phyloP scores from a whole-genome alignment of 2,329 filamentous ascomycete genomes.

The Elsinoe perseae region DNA sequence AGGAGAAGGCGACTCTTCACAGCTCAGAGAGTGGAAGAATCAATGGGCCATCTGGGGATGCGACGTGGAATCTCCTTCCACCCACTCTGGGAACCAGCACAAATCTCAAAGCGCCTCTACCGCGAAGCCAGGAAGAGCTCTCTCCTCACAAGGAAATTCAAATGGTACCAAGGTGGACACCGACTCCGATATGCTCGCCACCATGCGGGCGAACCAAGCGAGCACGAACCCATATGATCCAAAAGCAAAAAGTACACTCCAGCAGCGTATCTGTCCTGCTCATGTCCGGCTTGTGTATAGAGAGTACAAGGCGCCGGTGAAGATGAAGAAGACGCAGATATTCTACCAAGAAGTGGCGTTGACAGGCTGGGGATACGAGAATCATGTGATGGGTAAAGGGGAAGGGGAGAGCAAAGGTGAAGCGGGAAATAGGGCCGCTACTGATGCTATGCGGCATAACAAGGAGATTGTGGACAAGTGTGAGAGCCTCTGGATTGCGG shows the following conservation, averaged over 20 bases:
- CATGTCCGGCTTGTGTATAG: slow-evolving; percentile 35
- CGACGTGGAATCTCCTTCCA: neutral
- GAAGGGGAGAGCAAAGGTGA: slow-evolving; percentile 60
- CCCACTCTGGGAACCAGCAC: neutral
- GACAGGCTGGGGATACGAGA: slow-evolving; percentile 59
- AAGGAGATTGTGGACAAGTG: slow-evolving; percentile 26
- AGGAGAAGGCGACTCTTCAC: neutral
- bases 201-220: slow-evolving; percentile 24
- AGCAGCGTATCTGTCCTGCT: slow-evolving; percentile 29
- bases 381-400: slow-evolving; percentile 55
- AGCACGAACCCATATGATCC: slow-evolving; percentile 29
- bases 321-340: slow-evolving; percentile 45
- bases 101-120: neutral
- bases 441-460: slow-evolving; percentile 48
- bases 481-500: slow-evolving; percentile 14
- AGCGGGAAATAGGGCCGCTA: slow-evolving; percentile 60
- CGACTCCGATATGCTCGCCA: slow-evolving; percentile 14
- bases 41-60: neutral
- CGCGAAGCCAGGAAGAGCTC: neutral
- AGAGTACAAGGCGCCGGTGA: slow-evolving; percentile 47
- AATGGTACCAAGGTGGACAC: slow-evolving; percentile 8
- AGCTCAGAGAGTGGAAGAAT: neutral
- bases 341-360: slow-evolving; percentile 59
- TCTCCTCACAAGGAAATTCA: slow-evolving; percentile 11
- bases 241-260: slow-evolving; percentile 34